Conservation (phyloP, 768 basidiomycete genomes). For the Scleroderma bovista region DNA sequence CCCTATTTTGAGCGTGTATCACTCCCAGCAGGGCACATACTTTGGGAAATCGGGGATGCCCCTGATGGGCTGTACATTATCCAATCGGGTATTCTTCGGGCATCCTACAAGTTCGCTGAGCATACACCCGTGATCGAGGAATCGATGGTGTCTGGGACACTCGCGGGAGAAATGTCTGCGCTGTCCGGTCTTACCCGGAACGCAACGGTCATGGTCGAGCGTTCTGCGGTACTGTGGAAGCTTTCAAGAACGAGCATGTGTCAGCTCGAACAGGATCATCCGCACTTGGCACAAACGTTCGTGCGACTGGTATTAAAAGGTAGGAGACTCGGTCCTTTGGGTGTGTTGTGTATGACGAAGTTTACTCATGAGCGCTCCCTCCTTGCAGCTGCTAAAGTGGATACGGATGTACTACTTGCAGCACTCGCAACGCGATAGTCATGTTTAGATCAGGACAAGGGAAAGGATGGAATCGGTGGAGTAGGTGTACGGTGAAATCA, state of each 20-base stretch:
- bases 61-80: slow-evolving; percentile 88
- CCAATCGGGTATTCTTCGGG: slow-evolving; percentile 79
- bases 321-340: slow-evolving; percentile 26
- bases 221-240: slow-evolving; percentile 76
- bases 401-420: slow-evolving; percentile 55
- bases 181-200: slow-evolving; percentile 77
- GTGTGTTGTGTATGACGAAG: neutral
- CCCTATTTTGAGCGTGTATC: slow-evolving; percentile 66
- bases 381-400: slow-evolving; percentile 53
- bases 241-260: slow-evolving; percentile 55
- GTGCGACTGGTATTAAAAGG: slow-evolving; percentile 70
- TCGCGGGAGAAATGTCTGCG: slow-evolving; percentile 88
- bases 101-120: slow-evolving; percentile 73
- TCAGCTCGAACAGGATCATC: slow-evolving; percentile 60
- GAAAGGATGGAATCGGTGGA: neutral
- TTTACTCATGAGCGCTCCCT: neutral
- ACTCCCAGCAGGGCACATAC: slow-evolving; percentile 49
- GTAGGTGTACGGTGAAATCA: neutral
- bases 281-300: slow-evolving; percentile 60
- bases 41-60: slow-evolving; percentile 75
- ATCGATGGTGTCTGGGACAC: slow-evolving; percentile 89
- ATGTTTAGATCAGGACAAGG: neutral
- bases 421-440: slow-evolving; percentile 42
- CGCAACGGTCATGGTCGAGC: slow-evolving; percentile 80
- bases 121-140: slow-evolving; percentile 68